These are phyloP conservation scores for Cladosporium sphaerospermum DNA, from an alignment of 2,329 filamentous ascomycete genomes.

Conservation along the genomic window DNA sequence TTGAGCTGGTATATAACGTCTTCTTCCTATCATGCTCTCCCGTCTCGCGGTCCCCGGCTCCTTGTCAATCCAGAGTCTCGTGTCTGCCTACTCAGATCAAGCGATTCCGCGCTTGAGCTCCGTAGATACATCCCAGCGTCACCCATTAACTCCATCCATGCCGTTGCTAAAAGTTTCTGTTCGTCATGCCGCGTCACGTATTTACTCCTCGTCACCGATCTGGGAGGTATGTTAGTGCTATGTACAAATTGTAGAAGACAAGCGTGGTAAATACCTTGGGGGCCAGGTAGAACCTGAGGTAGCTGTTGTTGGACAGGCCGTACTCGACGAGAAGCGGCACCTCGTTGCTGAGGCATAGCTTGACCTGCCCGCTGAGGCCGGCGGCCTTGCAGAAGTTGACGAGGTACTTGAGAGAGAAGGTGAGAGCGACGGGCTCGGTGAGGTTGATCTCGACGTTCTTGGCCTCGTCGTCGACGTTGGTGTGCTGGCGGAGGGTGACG, in stretches of 20 bases:
- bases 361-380: conserved; percentile 72
- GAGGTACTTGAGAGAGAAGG: conserved; percentile 98
- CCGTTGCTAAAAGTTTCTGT: conserved; percentile 2
- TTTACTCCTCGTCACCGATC: conserved; percentile 64
- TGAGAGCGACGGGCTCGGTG: conserved; percentile 84
- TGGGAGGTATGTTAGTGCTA: conserved; percentile 39
- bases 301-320: conserved; percentile 70
- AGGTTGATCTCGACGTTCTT: conserved; percentile 84
- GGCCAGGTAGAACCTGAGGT: conserved; percentile 93
- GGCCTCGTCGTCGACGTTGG: conserved; percentile 81
- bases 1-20: conserved; percentile 7
- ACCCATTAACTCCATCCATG: conserved; percentile 7
- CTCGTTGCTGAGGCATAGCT: conserved; percentile 90
- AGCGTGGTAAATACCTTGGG: conserved; percentile 65
- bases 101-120: background rate
- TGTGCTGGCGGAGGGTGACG: conserved; percentile 84
- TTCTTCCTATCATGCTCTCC: background rate
- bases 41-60: background rate
- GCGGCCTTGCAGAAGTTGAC: conserved; percentile 99
- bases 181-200: background rate
- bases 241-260: background rate
- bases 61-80: conserved; percentile 1
- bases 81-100: background rate
- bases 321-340: conserved; percentile 96
- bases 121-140: conserved; percentile 5